Evolutionary conservation across 192 early-diverging fungal genomes (phyloP), one percentile per base, ranked within the genome.

Genomic region (Coemansia sp.): DNA sequence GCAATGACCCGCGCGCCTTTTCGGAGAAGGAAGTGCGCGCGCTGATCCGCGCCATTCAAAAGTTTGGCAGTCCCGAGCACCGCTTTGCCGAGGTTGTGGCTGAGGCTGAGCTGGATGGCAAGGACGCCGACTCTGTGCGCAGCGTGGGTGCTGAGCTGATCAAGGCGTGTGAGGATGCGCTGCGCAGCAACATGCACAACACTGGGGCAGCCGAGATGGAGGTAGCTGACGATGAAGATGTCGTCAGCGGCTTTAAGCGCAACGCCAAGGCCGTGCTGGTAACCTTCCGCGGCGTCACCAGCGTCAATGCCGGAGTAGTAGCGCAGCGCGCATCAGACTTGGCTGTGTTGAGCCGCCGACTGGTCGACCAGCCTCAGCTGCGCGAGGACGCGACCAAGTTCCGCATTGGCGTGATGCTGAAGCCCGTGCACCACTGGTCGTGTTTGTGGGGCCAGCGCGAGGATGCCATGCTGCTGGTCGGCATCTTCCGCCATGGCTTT

Each of bases 381-480:
- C 73, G 70, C 39, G 61, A 83, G 10, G 88, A 92, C 39, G 70
- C 82, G 11, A 77, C 82, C 1, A 89, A 88, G 65, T 99, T 97
- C 82, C 84, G 96, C 13, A 75, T 99, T 13, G 77, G 85, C 13
- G 79, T 87, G n/a, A 75, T 84, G n/a, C 70, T 95, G 24, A 98
- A 98, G 80, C 86, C 87, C 29, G 93, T 94, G 0, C 79, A 87
- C 67, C 89, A 91, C 61, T 99, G 97, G 97, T 82, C 82, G 49
- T 90, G 89, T 47, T 41, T 80, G 29, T 99, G 98, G 98, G 87
- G 90, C 4, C 89, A 89, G 59, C 89, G 89, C 44, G 98, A 99
- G 69, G 98, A 99, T 74, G 86, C 96, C 20, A 93, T 95, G 92
- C 85, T 99, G 34, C 81, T 99, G 18, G 91, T 98, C 30, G 98